Base-by-base conservation (phyloP, 345 rosid genomes). In the Populus euphratica region DNA sequence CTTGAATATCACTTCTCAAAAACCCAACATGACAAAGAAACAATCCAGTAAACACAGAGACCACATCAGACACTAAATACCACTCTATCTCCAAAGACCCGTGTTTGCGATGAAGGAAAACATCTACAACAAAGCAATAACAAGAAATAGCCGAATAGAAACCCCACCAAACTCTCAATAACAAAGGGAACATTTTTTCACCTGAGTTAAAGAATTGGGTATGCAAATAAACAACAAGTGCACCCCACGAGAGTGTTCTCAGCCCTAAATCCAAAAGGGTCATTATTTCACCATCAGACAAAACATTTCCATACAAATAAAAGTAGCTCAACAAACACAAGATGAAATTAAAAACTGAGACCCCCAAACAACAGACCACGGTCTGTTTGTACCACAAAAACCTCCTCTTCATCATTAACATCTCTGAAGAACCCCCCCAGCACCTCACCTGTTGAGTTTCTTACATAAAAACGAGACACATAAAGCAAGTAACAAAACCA, bases 91-190 rank as follows among this genome's bases (percentile, higher is more conserved):
- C 83, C 38, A 85, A 77, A 4, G 78, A 17, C 18, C 33, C 65
- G 47, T 82, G 86, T 63, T 43, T 83, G 50, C 69, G 73, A 78
- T 74, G 79, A 56, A 85, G 71, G 83, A 89, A 71, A 75, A 86
- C 8, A 78, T 89, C 94, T 69, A 88, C 69, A 75, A 87, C 87
- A 72, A 91, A 84, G 73, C 85, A 83, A 85, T 83, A 94, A 86
- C 88, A 87, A 68, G 94, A 89, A 79, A 91, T 76, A 72, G 82
- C 59, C 21, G 86, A 77, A 77, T 83, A 91, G 74, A 90, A 86
- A 20, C 82, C 91, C 91, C 91, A 89, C 97, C 97, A 94, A 70
- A 89, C 68, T 79, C 93, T 87, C 78, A 94, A 83, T 8, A 86
- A 72, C 69, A 88, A 49, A 6, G 90, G 91, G 54, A 90, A 85